Evolutionary conservation across 2,329 filamentous ascomycete species (phyloP), one percentile per base, ranked within the genome.

Genomic region (Pseudogymnoascus pannorum): DNA sequence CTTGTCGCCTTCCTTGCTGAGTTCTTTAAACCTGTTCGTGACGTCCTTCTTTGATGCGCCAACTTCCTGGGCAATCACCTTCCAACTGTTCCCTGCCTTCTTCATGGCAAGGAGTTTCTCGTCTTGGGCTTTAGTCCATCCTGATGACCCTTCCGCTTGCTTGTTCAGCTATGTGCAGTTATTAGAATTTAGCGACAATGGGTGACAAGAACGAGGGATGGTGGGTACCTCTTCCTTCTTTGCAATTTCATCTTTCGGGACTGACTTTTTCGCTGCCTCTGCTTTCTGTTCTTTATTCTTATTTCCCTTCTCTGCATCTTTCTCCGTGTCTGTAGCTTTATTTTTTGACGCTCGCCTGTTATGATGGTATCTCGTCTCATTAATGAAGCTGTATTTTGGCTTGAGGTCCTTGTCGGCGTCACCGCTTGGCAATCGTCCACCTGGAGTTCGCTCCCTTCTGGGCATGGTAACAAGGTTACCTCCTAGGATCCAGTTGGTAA

Each of bases 401-500:
- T 18, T 54, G 26, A 16, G 16, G 4, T 11, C 48, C 20, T 31
- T 54, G 26, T 54, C n/a, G 26, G 48, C 9, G 16, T 31, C 48
- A 7, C 48, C 26, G n/a, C n/a, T 54, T 18, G 26, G n/a, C 1
- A 54, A 18, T 20, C 18, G 58, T 33, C 5, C 42, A 5, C 26
- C 48, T 26, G n/a, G 6, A 14, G 14, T 16, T 51, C 14, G 24
- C 7, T 29, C 6, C 4, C 14, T 60, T 24, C 6, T 8, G 1
- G 29, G 35, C 16, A 57, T 14, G 12, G n/a, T 18, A 54, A 61
- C 22, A 18, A 71, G 62, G 2, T 65, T 64, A 40, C 69, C 69
- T 14, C 69, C 69, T 9, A 70, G 61, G 3, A 68, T 60, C 70
- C 70, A 71, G 48, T 65, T 69, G n/a, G 66, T 66, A 36, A 71